These are phyloP conservation scores for Solanum sitiens DNA, from an alignment of 257 asterid species.

Conservation along the genomic window DNA sequence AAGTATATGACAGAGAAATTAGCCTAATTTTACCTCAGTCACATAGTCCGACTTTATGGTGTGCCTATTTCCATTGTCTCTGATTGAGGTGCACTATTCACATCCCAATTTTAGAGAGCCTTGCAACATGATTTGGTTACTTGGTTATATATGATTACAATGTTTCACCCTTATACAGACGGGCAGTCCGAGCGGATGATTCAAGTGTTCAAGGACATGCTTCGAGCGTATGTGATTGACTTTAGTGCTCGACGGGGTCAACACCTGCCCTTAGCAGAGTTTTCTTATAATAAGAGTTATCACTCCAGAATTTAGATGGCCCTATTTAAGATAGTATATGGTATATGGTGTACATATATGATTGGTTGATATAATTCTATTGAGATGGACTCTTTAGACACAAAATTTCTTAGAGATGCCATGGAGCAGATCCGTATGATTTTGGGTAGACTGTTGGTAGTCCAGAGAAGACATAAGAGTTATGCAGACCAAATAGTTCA, in stretches of 20 bases:
- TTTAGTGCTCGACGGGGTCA: background rate
- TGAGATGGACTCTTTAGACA: background rate
- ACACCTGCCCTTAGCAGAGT: background rate
- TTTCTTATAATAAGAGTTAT: background rate
- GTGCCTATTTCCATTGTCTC: background rate
- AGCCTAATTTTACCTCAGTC: too few relatives aligned
- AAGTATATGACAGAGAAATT: background rate
- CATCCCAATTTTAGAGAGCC: background rate
- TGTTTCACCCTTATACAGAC: background rate
- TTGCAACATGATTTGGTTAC: too few relatives aligned
- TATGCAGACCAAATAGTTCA: background rate
- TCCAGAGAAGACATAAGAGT: background rate
- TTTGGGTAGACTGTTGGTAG: background rate
- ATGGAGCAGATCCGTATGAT: background rate
- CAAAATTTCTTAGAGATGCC: background rate
- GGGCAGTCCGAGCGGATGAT: fast-evolving
- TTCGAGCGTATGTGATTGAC: background rate
- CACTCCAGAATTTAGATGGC: background rate
- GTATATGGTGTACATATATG: background rate
- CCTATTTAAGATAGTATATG: background rate
- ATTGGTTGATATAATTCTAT: background rate
- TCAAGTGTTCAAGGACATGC: background rate
- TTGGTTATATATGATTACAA: background rate
- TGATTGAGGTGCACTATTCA: too few relatives aligned
- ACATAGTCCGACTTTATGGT: background rate